Conservation (phyloP, 1,139 yeast species). For the Diutina sp. region DNA sequence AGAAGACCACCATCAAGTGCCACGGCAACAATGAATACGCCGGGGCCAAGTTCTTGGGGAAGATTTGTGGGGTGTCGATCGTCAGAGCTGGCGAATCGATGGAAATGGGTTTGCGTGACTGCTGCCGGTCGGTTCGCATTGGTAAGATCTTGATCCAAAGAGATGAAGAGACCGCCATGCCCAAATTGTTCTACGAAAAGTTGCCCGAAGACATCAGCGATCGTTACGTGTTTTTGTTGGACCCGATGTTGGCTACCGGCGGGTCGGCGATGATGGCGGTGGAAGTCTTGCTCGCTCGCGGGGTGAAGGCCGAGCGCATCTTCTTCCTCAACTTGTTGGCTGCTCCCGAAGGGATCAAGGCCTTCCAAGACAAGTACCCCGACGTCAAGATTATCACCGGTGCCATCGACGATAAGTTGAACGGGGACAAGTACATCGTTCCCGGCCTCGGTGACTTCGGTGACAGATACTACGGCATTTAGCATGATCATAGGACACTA, state of each 20-base stretch:
- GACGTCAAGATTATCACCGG: slow-evolving; percentile 84
- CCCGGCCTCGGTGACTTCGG: slow-evolving; percentile 99
- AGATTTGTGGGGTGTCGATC: slow-evolving; percentile 94
- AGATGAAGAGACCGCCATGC: slow-evolving; percentile 81
- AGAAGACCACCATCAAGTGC: slow-evolving; percentile 51
- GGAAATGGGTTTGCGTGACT: slow-evolving; percentile 94
- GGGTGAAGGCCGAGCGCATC: slow-evolving; percentile 79
- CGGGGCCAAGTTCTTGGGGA: slow-evolving; percentile 81
- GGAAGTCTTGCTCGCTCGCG: slow-evolving; percentile 74
- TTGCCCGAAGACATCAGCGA: slow-evolving; percentile 84
- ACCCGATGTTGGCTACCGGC: slow-evolving; percentile 97
- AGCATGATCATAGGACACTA: slow-evolving; percentile 7
- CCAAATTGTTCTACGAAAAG: slow-evolving; percentile 79
- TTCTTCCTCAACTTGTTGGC: slow-evolving; percentile 83
- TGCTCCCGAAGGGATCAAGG: slow-evolving; percentile 84
- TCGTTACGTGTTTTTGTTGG: slow-evolving; percentile 79
- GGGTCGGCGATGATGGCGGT: slow-evolving; percentile 97
- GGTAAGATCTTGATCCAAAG: slow-evolving; percentile 95
- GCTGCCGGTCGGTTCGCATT: slow-evolving; percentile 83
- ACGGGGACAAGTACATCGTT: slow-evolving; percentile 70
- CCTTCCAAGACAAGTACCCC: slow-evolving; percentile 71
- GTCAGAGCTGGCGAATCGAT: slow-evolving; percentile 97
- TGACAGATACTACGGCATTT: slow-evolving; percentile 89
- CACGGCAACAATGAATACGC: slow-evolving; percentile 62
- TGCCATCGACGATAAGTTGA: slow-evolving; percentile 75